Percentiles rank a stretch among this genome's conserved stretches.
Conservation (phyloP, 2,329 filamentous ascomycete species). For the Colletotrichum eleusines region DNA sequence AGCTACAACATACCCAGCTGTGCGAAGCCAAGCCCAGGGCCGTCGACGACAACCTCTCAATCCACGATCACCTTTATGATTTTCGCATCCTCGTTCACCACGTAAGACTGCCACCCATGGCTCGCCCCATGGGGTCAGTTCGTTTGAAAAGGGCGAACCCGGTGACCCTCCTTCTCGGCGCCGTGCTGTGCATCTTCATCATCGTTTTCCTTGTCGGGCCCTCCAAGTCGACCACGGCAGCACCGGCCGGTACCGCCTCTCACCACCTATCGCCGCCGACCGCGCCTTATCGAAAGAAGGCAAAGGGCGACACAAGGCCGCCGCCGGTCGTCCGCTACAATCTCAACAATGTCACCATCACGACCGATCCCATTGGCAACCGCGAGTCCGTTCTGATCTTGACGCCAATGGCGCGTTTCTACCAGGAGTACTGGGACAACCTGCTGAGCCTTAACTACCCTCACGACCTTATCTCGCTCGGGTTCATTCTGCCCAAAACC, state of each 20-base stretch:
- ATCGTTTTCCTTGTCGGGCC: constrained; percentile 72
- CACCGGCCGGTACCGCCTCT: constrained; percentile 59
- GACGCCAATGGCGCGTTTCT: constrained; percentile 93
- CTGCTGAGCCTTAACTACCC: constrained; percentile 86
- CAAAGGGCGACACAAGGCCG: constrained; percentile 69
- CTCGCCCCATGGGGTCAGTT: constrained; percentile 70
- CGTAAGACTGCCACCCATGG: constrained; percentile 55
- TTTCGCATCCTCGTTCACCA: constrained; percentile 43
- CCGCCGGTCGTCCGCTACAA: constrained; percentile 93
- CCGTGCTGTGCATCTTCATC: constrained; percentile 78
- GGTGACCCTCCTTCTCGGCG: constrained; percentile 79
- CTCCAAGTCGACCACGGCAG: constrained; percentile 61
- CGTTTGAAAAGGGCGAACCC: constrained; percentile 86
- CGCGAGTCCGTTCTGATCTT: constrained; percentile 90
- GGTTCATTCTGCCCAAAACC: constrained; percentile 95
- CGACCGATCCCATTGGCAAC: constrained; percentile 79
- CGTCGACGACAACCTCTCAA: constrained; percentile 19
- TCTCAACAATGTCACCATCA: constrained; percentile 93
- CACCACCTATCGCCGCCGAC: constrained; percentile 59
- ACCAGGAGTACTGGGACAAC: constrained; percentile 96
- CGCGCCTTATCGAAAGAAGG: constrained; percentile 59
- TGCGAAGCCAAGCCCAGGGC: constrained; percentile 23
- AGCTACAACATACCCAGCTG: neutral
- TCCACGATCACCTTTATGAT: constrained; percentile 34
- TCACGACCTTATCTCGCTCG: constrained; percentile 92